Evolutionary conservation across 192 early-diverging fungal genomes (phyloP).

Genomic region (Backusella westeae): DNA sequence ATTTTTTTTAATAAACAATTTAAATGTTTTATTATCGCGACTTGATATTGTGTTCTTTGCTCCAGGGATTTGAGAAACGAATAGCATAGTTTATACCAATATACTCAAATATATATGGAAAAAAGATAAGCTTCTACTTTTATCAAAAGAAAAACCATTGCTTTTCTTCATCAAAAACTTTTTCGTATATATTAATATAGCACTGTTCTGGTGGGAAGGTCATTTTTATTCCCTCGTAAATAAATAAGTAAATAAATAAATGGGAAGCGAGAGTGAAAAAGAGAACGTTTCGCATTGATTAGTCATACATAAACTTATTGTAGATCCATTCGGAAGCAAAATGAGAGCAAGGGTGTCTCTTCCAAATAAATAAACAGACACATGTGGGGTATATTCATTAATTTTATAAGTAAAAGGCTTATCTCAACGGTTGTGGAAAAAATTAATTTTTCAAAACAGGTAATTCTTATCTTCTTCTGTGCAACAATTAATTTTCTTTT

Average conservation of each 20-base stretch:
- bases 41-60: too few relatives aligned
- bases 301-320: background rate
- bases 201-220: background rate
- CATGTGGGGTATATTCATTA: background rate
- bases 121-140: background rate
- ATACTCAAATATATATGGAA: background rate
- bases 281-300: background rate
- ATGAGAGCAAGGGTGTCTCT: background rate
- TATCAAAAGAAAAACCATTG: background rate
- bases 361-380: too few relatives aligned
- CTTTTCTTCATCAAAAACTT: background rate
- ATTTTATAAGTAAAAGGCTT: background rate
- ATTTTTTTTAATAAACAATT: background rate
- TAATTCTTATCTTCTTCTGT: background rate
- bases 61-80: background rate
- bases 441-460: background rate
- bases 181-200: background rate
- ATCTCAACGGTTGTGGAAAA: background rate
- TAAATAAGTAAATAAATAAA: background rate
- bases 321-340: background rate
- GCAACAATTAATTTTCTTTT: background rate
- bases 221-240: background rate
- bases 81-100: background rate
- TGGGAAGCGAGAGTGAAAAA: background rate
- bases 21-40: too few relatives aligned